Base-by-base conservation (phyloP, 768 basidiomycete species). In the Suillus fuscotomentosus region DNA sequence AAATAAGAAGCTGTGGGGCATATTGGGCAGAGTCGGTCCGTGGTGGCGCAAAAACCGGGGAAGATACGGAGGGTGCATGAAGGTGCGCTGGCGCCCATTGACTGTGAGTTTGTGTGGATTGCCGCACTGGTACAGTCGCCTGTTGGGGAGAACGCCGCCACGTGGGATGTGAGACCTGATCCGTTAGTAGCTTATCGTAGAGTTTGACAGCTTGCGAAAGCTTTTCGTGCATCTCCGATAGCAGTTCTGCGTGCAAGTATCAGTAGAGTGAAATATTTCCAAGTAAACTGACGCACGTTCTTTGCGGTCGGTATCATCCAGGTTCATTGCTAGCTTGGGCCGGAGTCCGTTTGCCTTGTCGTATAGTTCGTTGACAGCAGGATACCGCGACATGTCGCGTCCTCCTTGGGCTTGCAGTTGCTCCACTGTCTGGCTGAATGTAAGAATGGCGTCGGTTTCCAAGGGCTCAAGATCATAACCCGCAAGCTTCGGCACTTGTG, bases 211-310 rank as follows among this genome's bases (percentile, higher is more conserved):
- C 95, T 74, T 97, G 87, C 0, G 94, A 92, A 11, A 99, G 77
- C 76, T 98, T 97, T 55, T 91, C 90, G 70, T 98, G 92, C 95
- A 99, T 98, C 57, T 98, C 95, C 8, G 87, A 81, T 42, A 99
- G 80, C 73, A 96, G 82, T 75, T 95, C 95, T 95, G 71, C 7
- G 42, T 47, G 38, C 39, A 20, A 43, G 41, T 2, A 62, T 51
- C 27, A 61, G 65, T 55, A 57, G 24, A 47, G 5, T 22, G 22
- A 27, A 39, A 11, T 2, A 59, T 59, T 59, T 13, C 57, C 24
- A 42, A 20, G 57, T 27, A 20, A 42, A 15, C 75, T 75, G 5
- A 79, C 86, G 72, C 67, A 94, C 95, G 84, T 78, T 95, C 90
- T 85, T 95, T 95, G 70, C 89, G 81, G 20, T 86, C 87, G 3